Evolutionary conservation across 495 filamentous ascomycete species (phyloP).

Genomic region (Acidomyces sp.): DNA sequence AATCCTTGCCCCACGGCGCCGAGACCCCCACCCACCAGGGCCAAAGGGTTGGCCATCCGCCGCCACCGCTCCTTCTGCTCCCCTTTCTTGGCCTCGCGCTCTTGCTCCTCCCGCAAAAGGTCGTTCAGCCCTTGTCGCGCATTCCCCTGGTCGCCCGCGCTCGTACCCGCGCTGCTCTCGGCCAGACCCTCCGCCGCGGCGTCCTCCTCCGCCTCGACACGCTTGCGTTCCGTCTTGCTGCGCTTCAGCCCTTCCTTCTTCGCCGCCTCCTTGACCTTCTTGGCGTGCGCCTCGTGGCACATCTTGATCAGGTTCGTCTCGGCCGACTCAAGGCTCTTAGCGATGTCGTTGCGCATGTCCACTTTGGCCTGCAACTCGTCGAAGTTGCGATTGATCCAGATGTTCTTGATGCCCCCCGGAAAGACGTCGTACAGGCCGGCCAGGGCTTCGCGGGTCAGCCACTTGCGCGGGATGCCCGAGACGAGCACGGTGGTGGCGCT

Average conservation of each 20-base stretch:
- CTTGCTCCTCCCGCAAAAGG: slow-evolving; percentile 41
- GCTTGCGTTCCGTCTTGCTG: slow-evolving; percentile 39
- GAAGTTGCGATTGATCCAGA: slow-evolving; percentile 91
- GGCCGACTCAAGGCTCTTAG: slow-evolving; percentile 60
- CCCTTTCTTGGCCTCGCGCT: slow-evolving; percentile 22
- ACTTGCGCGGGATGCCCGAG: slow-evolving; percentile 74
- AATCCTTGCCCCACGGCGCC: slow-evolving; percentile 35
- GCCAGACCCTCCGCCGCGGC: slow-evolving; percentile 47
- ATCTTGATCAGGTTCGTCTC: slow-evolving; percentile 70
- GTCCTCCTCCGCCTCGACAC: slow-evolving; percentile 28
- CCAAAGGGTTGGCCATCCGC: slow-evolving; percentile 24
- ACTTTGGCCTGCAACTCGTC: slow-evolving; percentile 82
- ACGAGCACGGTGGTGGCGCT: slow-evolving; percentile 93
- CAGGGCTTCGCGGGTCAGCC: slow-evolving; percentile 70
- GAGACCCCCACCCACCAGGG: slow-evolving; percentile 33
- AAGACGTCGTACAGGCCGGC: slow-evolving; percentile 89
- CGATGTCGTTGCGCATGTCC: slow-evolving; percentile 56
- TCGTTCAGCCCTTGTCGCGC: slow-evolving; percentile 59
- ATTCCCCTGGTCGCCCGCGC: slow-evolving; percentile 72
- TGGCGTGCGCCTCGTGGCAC: slow-evolving; percentile 63
- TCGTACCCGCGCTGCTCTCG: slow-evolving; percentile 56
- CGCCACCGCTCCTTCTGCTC: slow-evolving; percentile 24
- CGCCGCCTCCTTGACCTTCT: slow-evolving; percentile 51
- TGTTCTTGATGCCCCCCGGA: slow-evolving; percentile 86
- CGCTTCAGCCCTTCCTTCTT: slow-evolving; percentile 37